phyloP scores from a whole-genome alignment of 768 basidiomycete species.

The Rhodocollybia butyracea region DNA sequence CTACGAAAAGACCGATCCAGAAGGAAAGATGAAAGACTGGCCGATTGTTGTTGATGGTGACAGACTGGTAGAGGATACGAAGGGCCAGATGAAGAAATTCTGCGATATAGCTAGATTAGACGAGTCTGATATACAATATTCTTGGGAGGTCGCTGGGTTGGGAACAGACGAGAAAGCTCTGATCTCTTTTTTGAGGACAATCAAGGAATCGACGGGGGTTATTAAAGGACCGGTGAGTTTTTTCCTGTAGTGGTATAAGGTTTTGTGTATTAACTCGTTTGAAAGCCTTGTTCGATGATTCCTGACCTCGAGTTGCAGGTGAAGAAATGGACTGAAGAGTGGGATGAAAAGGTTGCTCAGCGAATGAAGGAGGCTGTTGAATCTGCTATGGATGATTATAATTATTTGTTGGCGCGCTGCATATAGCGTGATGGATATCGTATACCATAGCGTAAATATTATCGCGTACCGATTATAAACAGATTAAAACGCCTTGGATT shows the following conservation, averaged over 20 bases:
- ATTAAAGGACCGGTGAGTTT: background rate
- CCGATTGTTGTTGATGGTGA: constrained; percentile 5
- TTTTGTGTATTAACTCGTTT: background rate
- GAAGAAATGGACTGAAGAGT: constrained; percentile 7
- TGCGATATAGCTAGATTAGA: background rate
- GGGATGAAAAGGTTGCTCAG: background rate
- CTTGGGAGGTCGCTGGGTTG: background rate
- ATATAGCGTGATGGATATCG: too few relatives aligned
- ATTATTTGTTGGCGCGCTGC: background rate
- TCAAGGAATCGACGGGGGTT: constrained; percentile 1
- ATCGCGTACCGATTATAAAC: background rate
- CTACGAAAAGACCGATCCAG: background rate
- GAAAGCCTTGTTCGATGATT: background rate
- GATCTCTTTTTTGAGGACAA: background rate
- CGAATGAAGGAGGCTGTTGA: background rate
- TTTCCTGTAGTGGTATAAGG: background rate
- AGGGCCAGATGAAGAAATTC: constrained; percentile 6
- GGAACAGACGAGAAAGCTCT: background rate
- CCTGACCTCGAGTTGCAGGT: background rate
- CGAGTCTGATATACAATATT: background rate
- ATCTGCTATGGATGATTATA: constrained; percentile 5
- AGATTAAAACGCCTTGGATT: background rate
- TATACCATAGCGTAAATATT: too few relatives aligned
- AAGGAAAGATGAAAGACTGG: background rate
- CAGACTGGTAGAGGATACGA: constrained; percentile 1